These are phyloP conservation scores for Gryganskiella cystojenkinii DNA, from an alignment of 192 early-diverging fungal species.

Conservation along the genomic window DNA sequence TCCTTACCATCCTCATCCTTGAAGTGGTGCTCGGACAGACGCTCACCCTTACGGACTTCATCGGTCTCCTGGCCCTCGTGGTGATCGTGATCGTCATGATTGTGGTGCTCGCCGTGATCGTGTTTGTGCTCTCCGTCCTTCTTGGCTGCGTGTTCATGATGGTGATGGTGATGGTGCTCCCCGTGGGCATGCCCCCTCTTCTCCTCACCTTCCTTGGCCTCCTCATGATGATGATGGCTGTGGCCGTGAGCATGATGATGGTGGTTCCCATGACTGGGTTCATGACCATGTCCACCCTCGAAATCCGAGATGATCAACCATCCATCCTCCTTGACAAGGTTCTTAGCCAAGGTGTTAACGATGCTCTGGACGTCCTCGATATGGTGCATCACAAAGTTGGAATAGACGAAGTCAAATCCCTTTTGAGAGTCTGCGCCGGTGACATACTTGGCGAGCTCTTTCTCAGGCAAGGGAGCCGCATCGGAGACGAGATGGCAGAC, in stretches of 20 bases:
- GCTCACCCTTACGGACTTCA: background rate
- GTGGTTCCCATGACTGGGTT: slow-evolving; percentile 3
- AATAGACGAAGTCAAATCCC: slow-evolving; percentile 28
- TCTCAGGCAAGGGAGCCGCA: slow-evolving; percentile 20
- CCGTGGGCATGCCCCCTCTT: slow-evolving; percentile 2
- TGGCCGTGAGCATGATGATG: slow-evolving; percentile 4
- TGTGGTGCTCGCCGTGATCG: background rate
- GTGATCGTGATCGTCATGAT: slow-evolving; percentile 6
- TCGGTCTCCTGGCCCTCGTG: background rate
- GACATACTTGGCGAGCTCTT: slow-evolving; percentile 10
- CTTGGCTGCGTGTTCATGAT: background rate
- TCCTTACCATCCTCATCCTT: slow-evolving; percentile 25
- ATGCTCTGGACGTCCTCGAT: slow-evolving; percentile 29
- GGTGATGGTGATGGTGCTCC: slow-evolving; percentile 1
- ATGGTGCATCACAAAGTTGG: slow-evolving; percentile 44
- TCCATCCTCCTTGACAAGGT: slow-evolving; percentile 28
- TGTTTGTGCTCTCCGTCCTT: background rate
- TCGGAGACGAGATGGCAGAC: slow-evolving; percentile 31
- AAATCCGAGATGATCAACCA: slow-evolving; percentile 32
- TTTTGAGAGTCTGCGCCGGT: background rate
- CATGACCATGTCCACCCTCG: slow-evolving; percentile 18
- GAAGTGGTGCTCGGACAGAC: background rate
- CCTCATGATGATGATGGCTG: slow-evolving; percentile 8
- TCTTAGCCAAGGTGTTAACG: slow-evolving; percentile 5
- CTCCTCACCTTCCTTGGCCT: slow-evolving; percentile 13